Percentiles rank a stretch among this genome's conserved stretches.
phyloP scores from a whole-genome alignment of 208 protist genomes.

The Trichomonas tenax region DNA sequence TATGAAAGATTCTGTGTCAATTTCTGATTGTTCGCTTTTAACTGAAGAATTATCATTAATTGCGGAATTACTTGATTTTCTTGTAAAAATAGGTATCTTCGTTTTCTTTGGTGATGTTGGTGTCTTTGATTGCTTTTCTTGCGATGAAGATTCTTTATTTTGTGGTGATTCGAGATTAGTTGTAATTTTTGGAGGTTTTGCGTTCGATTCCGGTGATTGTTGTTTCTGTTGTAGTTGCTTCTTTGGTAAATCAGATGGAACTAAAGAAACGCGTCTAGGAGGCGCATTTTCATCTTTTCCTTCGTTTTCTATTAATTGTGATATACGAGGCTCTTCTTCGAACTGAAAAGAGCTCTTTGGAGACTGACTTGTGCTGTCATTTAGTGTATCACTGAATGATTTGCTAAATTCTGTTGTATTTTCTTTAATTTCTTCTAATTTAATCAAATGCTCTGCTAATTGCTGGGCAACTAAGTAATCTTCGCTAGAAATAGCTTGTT shows the following conservation, averaged over 20 bases:
- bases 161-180: background rate
- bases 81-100: background rate
- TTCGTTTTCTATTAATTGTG: too few relatives aligned
- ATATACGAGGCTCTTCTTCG: background rate
- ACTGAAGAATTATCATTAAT: background rate
- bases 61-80: background rate
- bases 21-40: background rate
- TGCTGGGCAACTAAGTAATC: background rate
- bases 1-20: background rate
- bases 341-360: background rate
- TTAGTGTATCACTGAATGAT: background rate
- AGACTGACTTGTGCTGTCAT: background rate
- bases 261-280: too few relatives aligned
- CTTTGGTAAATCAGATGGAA: background rate
- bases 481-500: background rate
- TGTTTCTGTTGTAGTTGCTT: background rate
- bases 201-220: background rate
- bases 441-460: background rate
- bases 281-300: too few relatives aligned
- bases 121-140: background rate
- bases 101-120: background rate
- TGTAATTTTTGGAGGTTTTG: background rate
- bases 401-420: background rate
- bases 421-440: background rate
- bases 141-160: background rate